A percentile compares a stretch with the other conserved stretches of the same genome.
These are phyloP conservation scores for Russula olivacea DNA, from an alignment of 768 basidiomycete genomes.

Conservation along the genomic window DNA sequence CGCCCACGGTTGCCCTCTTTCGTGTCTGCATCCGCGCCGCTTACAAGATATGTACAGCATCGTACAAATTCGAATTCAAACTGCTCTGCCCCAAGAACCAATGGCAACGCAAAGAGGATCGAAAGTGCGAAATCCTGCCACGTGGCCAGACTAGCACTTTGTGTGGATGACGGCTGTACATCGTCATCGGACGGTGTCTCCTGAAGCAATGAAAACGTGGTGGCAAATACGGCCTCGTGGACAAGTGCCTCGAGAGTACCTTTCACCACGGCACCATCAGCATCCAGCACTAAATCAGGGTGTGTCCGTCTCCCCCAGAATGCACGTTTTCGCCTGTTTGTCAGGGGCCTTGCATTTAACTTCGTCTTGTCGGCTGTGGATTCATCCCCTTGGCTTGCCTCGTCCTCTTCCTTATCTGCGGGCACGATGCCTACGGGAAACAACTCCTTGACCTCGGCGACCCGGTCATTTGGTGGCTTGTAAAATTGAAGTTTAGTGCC, in stretches of 20 bases:
- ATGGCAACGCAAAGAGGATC: conserved; percentile 55
- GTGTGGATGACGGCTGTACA: conserved; percentile 18
- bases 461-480: conserved; percentile 71
- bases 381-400: conserved; percentile 27
- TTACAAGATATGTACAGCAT: conserved; percentile 59
- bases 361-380: conserved; percentile 29
- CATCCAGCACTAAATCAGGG: conserved; percentile 52
- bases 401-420: conserved; percentile 47
- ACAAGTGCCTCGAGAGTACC: conserved; percentile 75
- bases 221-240: conserved; percentile 78
- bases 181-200: conserved; percentile 8
- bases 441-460: conserved; percentile 58
- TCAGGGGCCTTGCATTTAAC: conserved; percentile 35
- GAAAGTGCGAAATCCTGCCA: conserved; percentile 65
- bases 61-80: conserved; percentile 70
- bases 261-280: conserved; percentile 43
- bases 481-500: conserved; percentile 84
- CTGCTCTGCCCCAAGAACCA: conserved; percentile 44
- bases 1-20: conserved; percentile 39
- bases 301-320: conserved; percentile 77
- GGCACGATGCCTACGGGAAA: conserved; percentile 65
- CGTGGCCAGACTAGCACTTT: conserved; percentile 24
- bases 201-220: conserved; percentile 42
- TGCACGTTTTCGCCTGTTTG: conserved; percentile 51
- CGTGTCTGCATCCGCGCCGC: conserved; percentile 42